Base-by-base conservation (phyloP, 1,139 yeast species). In the Hansenula anomala region DNA sequence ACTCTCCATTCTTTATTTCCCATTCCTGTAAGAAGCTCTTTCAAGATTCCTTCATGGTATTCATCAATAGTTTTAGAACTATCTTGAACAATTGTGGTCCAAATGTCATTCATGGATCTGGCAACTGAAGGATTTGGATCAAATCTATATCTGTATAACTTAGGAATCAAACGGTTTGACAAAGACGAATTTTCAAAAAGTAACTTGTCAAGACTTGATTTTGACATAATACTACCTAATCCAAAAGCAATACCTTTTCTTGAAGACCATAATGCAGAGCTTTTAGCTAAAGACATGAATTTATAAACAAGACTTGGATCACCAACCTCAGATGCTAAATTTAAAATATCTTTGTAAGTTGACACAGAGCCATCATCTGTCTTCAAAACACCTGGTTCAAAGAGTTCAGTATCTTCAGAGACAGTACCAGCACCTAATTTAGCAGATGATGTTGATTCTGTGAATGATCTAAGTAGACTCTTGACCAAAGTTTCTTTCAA, bases 161-260 rank as follows among this genome's bases (percentile, higher is more conserved):
- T 87, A 3, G 97, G 95, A 37, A 92, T 77, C 38, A 92, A 71
- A 35, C 76, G 71, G 32, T 67, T 64, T 0, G 90, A 70, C 33
- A 86, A 61, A 3, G 63, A 60, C 6, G 73, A 63, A 51, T 88
- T 80, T 4, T 73, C 65, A 1, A 69, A 54, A 28, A 90, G 60
- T 56, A 84, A 64, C 26, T 77, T 73, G 47, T 83, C 87, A 41
- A 90, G 66, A 43, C 86, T 80, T 0, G 90, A 72, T 51, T 85
- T 87, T 2, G 95, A 82, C 56, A 92, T 65, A 38, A 92, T 82
- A 1, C 89, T 80, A 13, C 96, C 94, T 28, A 92, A 68, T 0
- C 97, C 97, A 64, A 87, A 90, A 0, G 97, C 97, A 55, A 90
- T 80, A 38, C 97, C 97, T 49, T 86, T 86, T 56, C 96, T 71